Conservation (phyloP, 345 rosid genomes). For the Acer saccharum region DNA sequence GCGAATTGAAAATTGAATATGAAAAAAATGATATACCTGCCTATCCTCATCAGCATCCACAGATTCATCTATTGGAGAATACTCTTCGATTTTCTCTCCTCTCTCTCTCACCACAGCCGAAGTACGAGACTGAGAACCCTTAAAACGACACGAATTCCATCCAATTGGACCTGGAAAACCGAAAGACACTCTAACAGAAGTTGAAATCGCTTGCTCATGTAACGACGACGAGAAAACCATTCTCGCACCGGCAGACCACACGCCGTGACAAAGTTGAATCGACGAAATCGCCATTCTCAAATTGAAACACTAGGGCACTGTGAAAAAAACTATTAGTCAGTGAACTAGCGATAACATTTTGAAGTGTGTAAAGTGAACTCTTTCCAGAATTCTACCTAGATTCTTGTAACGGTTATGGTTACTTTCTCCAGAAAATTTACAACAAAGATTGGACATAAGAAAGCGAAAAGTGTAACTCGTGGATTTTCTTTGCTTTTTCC, state of each 20-base stretch:
- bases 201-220: slow-evolving; percentile 6
- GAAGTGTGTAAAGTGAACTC: neutral
- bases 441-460: neutral
- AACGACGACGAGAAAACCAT: neutral
- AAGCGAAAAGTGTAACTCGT: neutral
- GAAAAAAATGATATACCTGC: slow-evolving; percentile 28
- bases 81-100: slow-evolving; percentile 27
- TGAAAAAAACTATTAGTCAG: neutral
- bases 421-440: neutral
- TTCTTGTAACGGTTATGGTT: neutral
- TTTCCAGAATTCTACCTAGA: neutral
- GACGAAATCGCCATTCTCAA: slow-evolving; percentile 36
- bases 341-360: neutral
- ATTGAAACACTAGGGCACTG: neutral
- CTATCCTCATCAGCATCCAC: slow-evolving; percentile 21
- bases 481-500: neutral
- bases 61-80: slow-evolving; percentile 27
- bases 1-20: neutral
- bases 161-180: slow-evolving; percentile 22
- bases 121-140: slow-evolving; percentile 26
- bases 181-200: slow-evolving; percentile 21
- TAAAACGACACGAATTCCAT: slow-evolving; percentile 23
- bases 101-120: slow-evolving; percentile 22
- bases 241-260: slow-evolving; percentile 18
- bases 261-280: slow-evolving; percentile 20